These are phyloP conservation scores for Citrullus colocynthis DNA, from an alignment of 306 rosid genomes.

Conservation along the genomic window DNA sequence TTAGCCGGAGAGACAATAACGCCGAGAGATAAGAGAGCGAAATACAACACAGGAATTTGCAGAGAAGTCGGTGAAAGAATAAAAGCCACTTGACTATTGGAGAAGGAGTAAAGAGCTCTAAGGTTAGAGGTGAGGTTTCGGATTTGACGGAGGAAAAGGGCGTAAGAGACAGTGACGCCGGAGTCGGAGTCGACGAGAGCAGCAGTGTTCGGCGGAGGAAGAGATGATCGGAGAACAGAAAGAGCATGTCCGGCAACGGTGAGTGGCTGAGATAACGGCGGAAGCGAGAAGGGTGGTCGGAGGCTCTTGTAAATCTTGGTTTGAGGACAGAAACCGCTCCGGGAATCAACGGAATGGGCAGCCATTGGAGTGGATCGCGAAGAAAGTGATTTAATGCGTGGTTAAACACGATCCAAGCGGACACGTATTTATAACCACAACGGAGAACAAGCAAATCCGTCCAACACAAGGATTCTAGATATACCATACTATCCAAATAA, in stretches of 20 bases:
- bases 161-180: conserved; percentile 37
- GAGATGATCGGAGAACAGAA: conserved; percentile 36
- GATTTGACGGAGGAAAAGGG: conserved; percentile 38
- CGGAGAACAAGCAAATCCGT: not conserved
- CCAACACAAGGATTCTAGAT: not conserved
- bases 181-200: conserved; percentile 45
- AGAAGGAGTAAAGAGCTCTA: conserved; percentile 21
- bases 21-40: conserved; percentile 60
- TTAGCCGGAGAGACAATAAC: conserved; percentile 59
- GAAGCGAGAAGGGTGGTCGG: conserved; percentile 54
- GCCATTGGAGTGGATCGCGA: conserved; percentile 2
- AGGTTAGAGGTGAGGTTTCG: conserved; percentile 32
- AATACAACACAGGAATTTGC: conserved; percentile 59
- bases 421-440: not conserved
- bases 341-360: conserved; percentile 21
- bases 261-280: conserved; percentile 44
- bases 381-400: not conserved
- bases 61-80: conserved; percentile 52
- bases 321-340: conserved; percentile 35
- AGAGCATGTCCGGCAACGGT: conserved; percentile 32
- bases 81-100: conserved; percentile 61
- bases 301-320: conserved; percentile 51
- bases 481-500: no score
- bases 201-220: conserved; percentile 15
- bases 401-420: not conserved